A percentile compares a stretch with the other conserved stretches of the same genome.
Conservation (phyloP, 176 grass and related monocot species). For the Zoysia japonica region DNA sequence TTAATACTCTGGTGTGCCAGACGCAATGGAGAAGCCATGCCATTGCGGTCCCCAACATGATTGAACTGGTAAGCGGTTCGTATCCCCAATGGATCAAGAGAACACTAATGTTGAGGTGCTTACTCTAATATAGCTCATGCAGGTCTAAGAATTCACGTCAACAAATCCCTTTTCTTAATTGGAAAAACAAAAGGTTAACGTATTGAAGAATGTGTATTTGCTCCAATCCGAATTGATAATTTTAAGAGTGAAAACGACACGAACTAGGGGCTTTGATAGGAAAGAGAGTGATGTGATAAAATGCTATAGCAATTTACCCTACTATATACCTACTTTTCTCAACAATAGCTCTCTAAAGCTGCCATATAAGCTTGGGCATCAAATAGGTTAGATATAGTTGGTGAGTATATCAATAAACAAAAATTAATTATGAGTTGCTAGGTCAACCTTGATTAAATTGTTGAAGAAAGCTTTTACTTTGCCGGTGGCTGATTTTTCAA, state of each 20-base stretch:
- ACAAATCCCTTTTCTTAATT: neutral
- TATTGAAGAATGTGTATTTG: neutral
- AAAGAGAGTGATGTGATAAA: neutral
- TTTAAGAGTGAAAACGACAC: neutral
- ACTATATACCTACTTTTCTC: neutral
- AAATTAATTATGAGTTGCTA: neutral
- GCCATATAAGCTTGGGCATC: neutral
- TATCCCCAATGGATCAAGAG: neutral
- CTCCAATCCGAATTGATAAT: neutral
- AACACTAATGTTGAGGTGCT: neutral
- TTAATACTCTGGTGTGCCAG: neutral
- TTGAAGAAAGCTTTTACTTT: neutral
- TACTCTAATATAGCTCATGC: neutral
- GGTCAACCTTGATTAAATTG: neutral
- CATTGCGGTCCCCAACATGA: neutral
- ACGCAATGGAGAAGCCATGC: neutral
- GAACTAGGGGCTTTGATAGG: neutral
- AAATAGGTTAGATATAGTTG: neutral
- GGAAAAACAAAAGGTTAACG: neutral
- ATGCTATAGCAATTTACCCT: neutral
- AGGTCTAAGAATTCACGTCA: neutral
- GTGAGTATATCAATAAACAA: neutral
- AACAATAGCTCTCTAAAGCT: neutral
- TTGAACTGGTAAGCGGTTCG: neutral
- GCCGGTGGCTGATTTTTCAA: neutral